Evolutionary conservation across 305 asterid genomes (phyloP), one percentile per base, ranked within the genome.

Genomic region (Withania somnifera): DNA sequence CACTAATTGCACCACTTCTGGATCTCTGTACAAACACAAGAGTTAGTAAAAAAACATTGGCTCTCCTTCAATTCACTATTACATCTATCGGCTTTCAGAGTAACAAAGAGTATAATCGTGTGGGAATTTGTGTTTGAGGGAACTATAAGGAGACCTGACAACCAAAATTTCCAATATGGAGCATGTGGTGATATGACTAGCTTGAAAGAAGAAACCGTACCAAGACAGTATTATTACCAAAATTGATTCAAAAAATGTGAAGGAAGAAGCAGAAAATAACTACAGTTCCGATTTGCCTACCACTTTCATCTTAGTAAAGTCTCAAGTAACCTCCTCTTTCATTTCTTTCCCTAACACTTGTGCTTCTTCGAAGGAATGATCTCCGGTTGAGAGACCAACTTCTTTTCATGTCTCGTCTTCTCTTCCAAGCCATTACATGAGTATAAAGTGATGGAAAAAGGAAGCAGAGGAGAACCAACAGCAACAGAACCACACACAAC

Each of bases 391-490:
- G 85, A 53, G 95, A 89, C 94, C 91, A 90, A 64, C 89, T 92
- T 85, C 89, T 88, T 80, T 84, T 87, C 88, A 91, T 17, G 22
- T 77, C 84, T 36, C 45, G 86, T 76, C 91, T 86, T 76, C 92
- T 87, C 60, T 84, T 86, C 98, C 97, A 93, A 36, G 91, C 90
- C 87, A 76, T 75, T 26, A 88, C 77, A 6, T 88, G 91, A 30
- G 89, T 86, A 56, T 93, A 94, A 82, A 92, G 85, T 30, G 91
- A 85, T 4, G 98, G 98, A 82, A 95, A 93, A 73, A 93, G 79
- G 89, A 94, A 95, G 88, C 98, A 94, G 38, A 96, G 82, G 24
- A 95, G 97, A 77, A 93, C 90, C 5, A 93, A 45, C 40, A 81
- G 81, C 0, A 94, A 86, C 94, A 88, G 87, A 61, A 82, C 93